These are phyloP conservation scores for Viola odorata DNA, from an alignment of 345 rosid genomes.

Conservation along the genomic window DNA sequence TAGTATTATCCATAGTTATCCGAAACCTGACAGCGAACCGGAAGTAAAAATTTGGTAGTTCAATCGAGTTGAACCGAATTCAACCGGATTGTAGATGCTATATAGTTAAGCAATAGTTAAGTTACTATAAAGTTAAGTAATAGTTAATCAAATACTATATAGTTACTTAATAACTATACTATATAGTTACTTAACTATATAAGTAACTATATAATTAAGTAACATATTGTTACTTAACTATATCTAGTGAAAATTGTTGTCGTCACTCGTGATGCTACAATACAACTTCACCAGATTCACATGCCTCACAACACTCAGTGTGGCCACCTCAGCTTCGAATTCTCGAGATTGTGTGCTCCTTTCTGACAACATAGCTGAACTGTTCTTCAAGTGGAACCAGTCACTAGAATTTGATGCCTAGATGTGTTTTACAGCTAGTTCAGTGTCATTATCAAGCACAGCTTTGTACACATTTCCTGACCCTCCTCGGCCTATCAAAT, in stretches of 20 bases:
- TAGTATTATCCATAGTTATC: too few species aligned
- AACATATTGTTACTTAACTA: too few species aligned
- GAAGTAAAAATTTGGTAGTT: too few species aligned
- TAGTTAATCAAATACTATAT: too few species aligned
- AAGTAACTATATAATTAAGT: too few species aligned
- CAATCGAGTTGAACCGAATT: too few species aligned
- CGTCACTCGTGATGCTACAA: conserved; percentile 82
- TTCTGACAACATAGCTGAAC: conserved; percentile 37
- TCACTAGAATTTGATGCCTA: conserved; percentile 29
- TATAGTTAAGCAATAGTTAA: too few species aligned
- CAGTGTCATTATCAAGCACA: conserved; percentile 44
- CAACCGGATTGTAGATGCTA: too few species aligned
- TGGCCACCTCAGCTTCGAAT: conserved; percentile 63
- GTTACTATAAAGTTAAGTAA: too few species aligned
- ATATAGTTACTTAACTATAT: too few species aligned
- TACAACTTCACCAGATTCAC: conserved; percentile 79
- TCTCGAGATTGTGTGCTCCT: conserved; percentile 34
- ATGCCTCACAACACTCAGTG: conserved; percentile 70
- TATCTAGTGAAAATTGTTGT: conserved; percentile 69
- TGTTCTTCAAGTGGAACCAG: conserved; percentile 33
- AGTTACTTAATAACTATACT: too few species aligned
- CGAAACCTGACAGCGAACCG: too few species aligned
- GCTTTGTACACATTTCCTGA: conserved; percentile 81
- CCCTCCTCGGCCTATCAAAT: conserved; percentile 83
- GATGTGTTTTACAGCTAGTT: conserved; percentile 79